Base-by-base conservation (phyloP, 208 protist genomes). In the Leishmania martiniquensis region DNA sequence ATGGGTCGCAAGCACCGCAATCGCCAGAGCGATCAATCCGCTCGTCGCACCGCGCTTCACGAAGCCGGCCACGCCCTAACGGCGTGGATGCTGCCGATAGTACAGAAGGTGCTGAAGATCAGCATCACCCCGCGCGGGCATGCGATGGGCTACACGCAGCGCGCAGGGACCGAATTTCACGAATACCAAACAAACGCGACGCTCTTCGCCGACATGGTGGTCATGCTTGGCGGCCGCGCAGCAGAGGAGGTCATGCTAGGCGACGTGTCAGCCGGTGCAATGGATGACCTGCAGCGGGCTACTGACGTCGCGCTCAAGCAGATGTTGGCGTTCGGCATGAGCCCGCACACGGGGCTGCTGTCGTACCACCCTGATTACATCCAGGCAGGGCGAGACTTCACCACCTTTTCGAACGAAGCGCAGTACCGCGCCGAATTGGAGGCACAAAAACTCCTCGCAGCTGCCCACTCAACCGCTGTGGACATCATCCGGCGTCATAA, bases 241-340 rank as follows among this genome's bases (percentile, higher is more conserved):
- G 90, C 95, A 72, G 95, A 98, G 83, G 90, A 95, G 76, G 84
- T 95, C 42, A 84, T 99, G 45, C 93, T 98, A 44, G 90, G 91
- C 25, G 77, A 95, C 57, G 85, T 94, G 25, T 99, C 98, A 49
- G 93, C 92, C 34, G 93, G 93, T 15, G 95, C 95, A 45, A 93
- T 94, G 85, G 95, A 98, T 77, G 93, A 97, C 83, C 83, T 98
- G 49, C 93, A 98, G 83, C 85, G 91, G 1, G 93, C 92, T 32
- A 97, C 91, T 4, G 88, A 96, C 79, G 83, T 96, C 84, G 92
- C 93, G 25, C 65, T 96, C 63, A 96, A 96, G 88, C 79, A 93
- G 82, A 82, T 97, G 78, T 87, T 96, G 15, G 87, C 88, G 3
- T 97, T 96, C 84, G 93, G 95, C 59, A 97, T 97, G 95, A 92